These are phyloP conservation scores for Camelina neglecta DNA, from an alignment of 345 rosid species.

Conservation along the genomic window DNA sequence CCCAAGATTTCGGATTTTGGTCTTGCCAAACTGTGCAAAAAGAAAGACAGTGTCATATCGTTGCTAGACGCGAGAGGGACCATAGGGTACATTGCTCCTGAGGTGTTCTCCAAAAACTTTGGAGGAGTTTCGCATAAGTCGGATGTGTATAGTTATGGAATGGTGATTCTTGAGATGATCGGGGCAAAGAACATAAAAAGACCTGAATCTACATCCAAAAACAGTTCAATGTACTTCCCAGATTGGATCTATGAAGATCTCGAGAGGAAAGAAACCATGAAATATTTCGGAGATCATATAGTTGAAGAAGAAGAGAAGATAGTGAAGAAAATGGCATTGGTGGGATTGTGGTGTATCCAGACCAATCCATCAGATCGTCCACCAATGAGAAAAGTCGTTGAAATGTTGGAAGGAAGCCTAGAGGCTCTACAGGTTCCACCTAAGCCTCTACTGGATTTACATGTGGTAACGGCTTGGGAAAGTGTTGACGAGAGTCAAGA, in stretches of 20 bases:
- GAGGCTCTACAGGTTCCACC: constrained; percentile 44
- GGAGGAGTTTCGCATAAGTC: constrained; percentile 51
- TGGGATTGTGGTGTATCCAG: constrained; percentile 50
- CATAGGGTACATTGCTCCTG: constrained; percentile 49
- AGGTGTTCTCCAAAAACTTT: constrained; percentile 40
- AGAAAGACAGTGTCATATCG: constrained; percentile 45
- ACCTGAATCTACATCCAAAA: constrained; percentile 16
- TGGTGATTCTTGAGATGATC: constrained; percentile 43
- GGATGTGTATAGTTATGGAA: constrained; percentile 50
- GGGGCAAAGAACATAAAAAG: constrained; percentile 23
- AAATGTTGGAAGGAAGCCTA: constrained; percentile 44
- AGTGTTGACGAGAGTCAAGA: neutral
- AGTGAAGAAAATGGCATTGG: constrained; percentile 35
- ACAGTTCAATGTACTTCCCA: constrained; percentile 30
- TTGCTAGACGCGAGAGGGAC: constrained; percentile 43
- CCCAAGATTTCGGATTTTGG: constrained; percentile 58
- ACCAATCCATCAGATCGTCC: constrained; percentile 41
- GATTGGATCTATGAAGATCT: constrained; percentile 39
- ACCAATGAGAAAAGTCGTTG: constrained; percentile 42
- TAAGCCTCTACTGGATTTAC: constrained; percentile 38
- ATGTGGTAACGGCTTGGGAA: neutral
- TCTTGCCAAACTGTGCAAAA: constrained; percentile 48
- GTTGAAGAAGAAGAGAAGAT: constrained; percentile 18
- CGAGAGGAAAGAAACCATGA: constrained; percentile 7
- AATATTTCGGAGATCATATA: neutral